These are phyloP conservation scores for Amanita exitialis DNA, from an alignment of 768 basidiomycete species.

Conservation along the genomic window DNA sequence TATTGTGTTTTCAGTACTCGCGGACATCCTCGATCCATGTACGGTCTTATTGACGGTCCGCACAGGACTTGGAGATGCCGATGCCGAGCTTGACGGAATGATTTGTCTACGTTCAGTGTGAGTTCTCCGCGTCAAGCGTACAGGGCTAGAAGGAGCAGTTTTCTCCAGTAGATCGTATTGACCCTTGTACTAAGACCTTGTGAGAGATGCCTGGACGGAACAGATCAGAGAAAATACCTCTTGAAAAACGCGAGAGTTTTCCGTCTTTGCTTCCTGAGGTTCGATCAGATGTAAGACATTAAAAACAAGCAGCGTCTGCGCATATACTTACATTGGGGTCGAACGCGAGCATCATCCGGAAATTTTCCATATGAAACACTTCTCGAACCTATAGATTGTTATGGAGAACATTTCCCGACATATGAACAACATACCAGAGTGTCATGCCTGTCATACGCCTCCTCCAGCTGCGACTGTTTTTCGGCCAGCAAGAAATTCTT, in stretches of 20 bases:
- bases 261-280: constrained; percentile 57
- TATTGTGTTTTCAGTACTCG: constrained; percentile 14
- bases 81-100: constrained; percentile 21
- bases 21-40: background rate
- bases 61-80: constrained; percentile 13
- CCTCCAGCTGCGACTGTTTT: constrained; percentile 49
- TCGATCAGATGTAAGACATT: constrained; percentile 4
- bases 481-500: constrained; percentile 41
- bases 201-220: background rate
- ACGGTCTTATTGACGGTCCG: background rate
- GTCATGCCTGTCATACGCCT: constrained; percentile 59
- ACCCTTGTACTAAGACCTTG: constrained; percentile 42
- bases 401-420: background rate
- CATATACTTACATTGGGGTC: constrained; percentile 55
- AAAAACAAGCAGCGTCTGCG: background rate
- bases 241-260: constrained; percentile 62
- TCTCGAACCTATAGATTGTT: constrained; percentile 58
- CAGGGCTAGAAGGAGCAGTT: constrained; percentile 31
- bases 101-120: constrained; percentile 43
- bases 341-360: constrained; percentile 64
- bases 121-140: constrained; percentile 52
- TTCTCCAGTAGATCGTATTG: constrained; percentile 52
- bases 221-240: constrained; percentile 36
- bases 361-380: constrained; percentile 81
- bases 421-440: constrained; percentile 44